phyloP scores from a whole-genome alignment of 768 basidiomycete genomes.

The Russula dissimulans region DNA sequence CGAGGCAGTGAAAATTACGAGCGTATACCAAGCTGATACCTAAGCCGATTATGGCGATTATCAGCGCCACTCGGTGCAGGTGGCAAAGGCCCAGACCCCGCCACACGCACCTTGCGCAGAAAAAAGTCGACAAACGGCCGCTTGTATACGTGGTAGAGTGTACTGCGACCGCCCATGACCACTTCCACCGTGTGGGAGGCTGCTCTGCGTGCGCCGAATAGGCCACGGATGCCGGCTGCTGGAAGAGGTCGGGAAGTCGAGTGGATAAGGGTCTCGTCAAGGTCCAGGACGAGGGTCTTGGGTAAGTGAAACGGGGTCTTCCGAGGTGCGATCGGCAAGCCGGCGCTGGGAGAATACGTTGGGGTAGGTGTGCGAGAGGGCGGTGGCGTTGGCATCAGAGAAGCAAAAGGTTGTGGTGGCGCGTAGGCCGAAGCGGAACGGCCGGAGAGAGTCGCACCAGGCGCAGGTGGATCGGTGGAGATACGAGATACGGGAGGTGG shows the following conservation, averaged over 20 bases:
- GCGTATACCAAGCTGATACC: conserved; percentile 98
- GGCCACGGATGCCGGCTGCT: conserved; percentile 41
- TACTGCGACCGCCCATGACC: conserved; percentile 76
- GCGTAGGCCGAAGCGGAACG: neutral
- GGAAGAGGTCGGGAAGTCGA: conserved; percentile 79
- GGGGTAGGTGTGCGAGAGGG: conserved; percentile 22
- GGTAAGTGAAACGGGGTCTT: conserved; percentile 70
- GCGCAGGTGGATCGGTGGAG: neutral
- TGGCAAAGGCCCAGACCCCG: no score
- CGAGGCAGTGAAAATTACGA: conserved; percentile 97
- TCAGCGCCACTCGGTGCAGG: neutral
- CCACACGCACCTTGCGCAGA: conserved; percentile 60
- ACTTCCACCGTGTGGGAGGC: conserved; percentile 90
- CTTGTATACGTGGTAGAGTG: conserved; percentile 97
- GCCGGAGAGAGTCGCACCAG: neutral
- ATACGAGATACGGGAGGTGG: neutral
- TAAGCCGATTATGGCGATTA: conserved; percentile 27
- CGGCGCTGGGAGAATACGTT: conserved; percentile 33
- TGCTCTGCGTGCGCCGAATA: conserved; percentile 40
- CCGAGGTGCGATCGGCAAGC: conserved; percentile 42
- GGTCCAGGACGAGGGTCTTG: conserved; percentile 93
- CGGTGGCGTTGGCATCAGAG: conserved; percentile 12
- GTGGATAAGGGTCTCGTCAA: conserved; percentile 98
- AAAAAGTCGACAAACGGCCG: conserved; percentile 96
- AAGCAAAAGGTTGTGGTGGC: neutral